phyloP scores from a whole-genome alignment of 31 red algal genomes.

The Porphyra umbilicalis region DNA sequence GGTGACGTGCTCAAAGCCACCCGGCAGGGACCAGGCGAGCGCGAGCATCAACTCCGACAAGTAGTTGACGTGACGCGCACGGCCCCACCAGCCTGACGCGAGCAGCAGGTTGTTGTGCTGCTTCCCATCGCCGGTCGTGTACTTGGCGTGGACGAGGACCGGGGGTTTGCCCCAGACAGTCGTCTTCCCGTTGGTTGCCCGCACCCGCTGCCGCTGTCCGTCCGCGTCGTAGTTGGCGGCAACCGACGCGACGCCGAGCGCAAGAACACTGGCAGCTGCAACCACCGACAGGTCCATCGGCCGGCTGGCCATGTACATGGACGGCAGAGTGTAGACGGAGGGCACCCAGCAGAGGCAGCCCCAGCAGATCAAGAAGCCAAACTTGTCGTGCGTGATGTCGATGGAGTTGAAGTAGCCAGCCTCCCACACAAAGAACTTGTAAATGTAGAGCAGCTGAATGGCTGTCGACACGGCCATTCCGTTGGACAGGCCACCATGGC shows the following conservation, averaged over 20 bases:
- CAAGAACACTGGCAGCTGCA: neutral
- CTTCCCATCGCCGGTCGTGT: slow-evolving; percentile 55
- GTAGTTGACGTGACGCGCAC: slow-evolving; percentile 86
- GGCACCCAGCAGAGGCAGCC: slow-evolving; percentile 72
- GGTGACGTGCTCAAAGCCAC: slow-evolving; percentile 15
- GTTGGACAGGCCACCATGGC: slow-evolving; percentile 47
- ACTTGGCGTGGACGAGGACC: slow-evolving; percentile 30
- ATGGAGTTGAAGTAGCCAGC: slow-evolving; percentile 64
- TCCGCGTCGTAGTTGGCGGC: slow-evolving; percentile 49
- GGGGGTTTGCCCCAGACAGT: slow-evolving; percentile 49
- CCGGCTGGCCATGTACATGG: slow-evolving; percentile 42
- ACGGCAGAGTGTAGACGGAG: slow-evolving; percentile 64
- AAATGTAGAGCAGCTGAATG: slow-evolving; percentile 66
- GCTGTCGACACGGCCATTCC: slow-evolving; percentile 57
- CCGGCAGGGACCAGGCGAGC: slow-evolving; percentile 54
- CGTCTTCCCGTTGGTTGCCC: slow-evolving; percentile 31
- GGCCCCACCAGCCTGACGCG: slow-evolving; percentile 85
- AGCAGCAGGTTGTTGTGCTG: slow-evolving; percentile 41
- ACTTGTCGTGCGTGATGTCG: slow-evolving; percentile 55
- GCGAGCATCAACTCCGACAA: slow-evolving; percentile 67
- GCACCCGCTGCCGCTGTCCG: slow-evolving; percentile 48
- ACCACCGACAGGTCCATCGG: slow-evolving; percentile 12
- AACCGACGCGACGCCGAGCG: slow-evolving; percentile 26
- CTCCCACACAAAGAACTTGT: slow-evolving; percentile 86
- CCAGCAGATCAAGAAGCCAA: slow-evolving; percentile 86